Evolutionary conservation across 2,329 filamentous ascomycete species (phyloP).

Genomic region (Fonsecaea nubica): DNA sequence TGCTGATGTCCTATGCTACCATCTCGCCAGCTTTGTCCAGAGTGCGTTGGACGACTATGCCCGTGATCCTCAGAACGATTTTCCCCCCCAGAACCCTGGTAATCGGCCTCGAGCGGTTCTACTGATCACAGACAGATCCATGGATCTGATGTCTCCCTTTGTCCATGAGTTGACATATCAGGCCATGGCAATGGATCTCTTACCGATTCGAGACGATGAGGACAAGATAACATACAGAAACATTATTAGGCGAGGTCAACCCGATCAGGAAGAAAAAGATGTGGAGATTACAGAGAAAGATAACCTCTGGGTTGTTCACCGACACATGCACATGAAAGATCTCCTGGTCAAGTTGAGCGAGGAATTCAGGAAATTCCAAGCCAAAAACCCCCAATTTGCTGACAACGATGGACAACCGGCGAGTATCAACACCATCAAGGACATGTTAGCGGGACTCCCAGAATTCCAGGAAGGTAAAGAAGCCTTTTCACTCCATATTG

Average conservation of each 20-base stretch:
- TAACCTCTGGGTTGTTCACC: conserved; percentile 92
- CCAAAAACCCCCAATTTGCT: conserved; percentile 90
- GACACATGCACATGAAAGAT: conserved; percentile 97
- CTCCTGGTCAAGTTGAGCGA: conserved; percentile 91
- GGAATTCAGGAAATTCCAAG: conserved; percentile 91
- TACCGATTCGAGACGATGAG: conserved; percentile 80
- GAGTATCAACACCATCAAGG: conserved; percentile 88
- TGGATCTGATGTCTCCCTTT: conserved; percentile 87
- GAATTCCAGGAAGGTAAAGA: conserved; percentile 97
- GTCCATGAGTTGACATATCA: conserved; percentile 98
- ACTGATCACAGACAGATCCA: conserved; percentile 86
- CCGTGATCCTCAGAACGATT: conserved; percentile 75
- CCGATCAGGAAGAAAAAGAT: conserved; percentile 79
- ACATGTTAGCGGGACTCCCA: conserved; percentile 93
- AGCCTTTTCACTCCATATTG: conserved; percentile 89
- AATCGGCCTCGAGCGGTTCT: conserved; percentile 80
- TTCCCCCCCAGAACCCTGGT: conserved; percentile 74
- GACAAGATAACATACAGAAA: conserved; percentile 89
- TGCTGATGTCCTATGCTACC: conserved; percentile 82
- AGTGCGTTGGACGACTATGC: conserved; percentile 89
- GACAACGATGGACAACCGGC: conserved; percentile 72
- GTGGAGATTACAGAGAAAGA: conserved; percentile 91
- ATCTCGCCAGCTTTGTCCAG: conserved; percentile 89
- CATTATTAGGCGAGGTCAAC: conserved; percentile 73
- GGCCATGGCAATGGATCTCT: conserved; percentile 93